A percentile compares a stretch with the other conserved stretches of the same genome.
These are phyloP conservation scores for Osmanthus fragrans DNA, from an alignment of 257 asterid genomes.

Conservation along the genomic window DNA sequence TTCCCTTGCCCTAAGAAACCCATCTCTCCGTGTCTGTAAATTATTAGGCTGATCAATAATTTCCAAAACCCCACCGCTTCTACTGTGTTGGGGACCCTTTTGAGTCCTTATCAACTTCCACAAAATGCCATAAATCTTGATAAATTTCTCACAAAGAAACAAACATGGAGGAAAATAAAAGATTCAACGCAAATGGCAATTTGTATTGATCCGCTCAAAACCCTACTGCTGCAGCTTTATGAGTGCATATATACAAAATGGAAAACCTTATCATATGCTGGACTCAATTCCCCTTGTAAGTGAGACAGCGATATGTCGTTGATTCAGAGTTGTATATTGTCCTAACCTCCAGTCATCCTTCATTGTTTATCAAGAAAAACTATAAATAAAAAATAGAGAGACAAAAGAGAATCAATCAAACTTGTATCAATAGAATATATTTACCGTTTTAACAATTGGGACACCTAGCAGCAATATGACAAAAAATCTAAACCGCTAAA, in stretches of 20 bases:
- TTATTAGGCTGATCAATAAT: too few relatives aligned
- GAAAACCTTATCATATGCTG: background rate
- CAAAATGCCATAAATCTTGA: constrained; percentile 51
- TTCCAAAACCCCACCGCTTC: constrained; percentile 20
- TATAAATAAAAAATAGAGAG: too few relatives aligned
- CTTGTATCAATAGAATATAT: too few relatives aligned
- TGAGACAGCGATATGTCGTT: constrained; percentile 18
- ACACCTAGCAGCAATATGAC: too few relatives aligned
- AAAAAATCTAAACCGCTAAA: too few relatives aligned
- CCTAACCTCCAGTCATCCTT: background rate
- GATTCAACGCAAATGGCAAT: constrained; percentile 35
- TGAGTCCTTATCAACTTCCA: constrained; percentile 50
- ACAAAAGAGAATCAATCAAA: too few relatives aligned
- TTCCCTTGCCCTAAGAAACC: too few relatives aligned
- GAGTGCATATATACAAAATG: background rate
- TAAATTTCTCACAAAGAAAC: constrained; percentile 34
- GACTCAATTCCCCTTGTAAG: constrained; percentile 19
- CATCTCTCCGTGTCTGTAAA: too few relatives aligned
- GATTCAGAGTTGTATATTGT: background rate
- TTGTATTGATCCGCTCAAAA: constrained; percentile 36
- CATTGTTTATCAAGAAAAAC: too few relatives aligned
- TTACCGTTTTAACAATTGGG: too few relatives aligned
- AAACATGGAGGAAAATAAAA: constrained; percentile 29
- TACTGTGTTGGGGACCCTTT: constrained; percentile 14
- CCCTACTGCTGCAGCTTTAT: constrained; percentile 12